Percentiles rank a stretch among this genome's conserved stretches.
These are phyloP conservation scores for Quercus lobata DNA, from an alignment of 331 rosid genomes.

Conservation along the genomic window DNA sequence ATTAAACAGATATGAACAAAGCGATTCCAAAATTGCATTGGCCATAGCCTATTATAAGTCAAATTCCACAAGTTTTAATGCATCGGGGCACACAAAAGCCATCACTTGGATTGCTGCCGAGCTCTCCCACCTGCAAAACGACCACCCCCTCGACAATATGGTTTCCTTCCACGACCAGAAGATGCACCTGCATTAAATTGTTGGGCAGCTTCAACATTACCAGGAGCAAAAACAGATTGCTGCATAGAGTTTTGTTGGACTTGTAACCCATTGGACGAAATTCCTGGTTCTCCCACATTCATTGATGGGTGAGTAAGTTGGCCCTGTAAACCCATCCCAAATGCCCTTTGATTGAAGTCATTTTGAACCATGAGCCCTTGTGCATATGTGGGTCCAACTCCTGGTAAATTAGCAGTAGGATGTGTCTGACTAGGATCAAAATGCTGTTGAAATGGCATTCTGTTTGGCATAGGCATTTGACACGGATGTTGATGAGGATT, in stretches of 20 bases:
- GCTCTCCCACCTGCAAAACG: constrained; percentile 41
- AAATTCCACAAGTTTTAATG: neutral
- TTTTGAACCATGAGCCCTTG: constrained; percentile 49
- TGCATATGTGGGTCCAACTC: constrained; percentile 32
- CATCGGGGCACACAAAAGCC: neutral
- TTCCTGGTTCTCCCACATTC: constrained; percentile 32
- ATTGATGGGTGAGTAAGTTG: constrained; percentile 30
- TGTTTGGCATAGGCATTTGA: constrained; percentile 45
- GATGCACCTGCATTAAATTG: constrained; percentile 43
- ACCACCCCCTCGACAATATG: constrained; percentile 34
- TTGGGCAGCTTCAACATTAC: constrained; percentile 21
- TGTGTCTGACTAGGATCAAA: constrained; percentile 30
- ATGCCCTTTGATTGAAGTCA: constrained; percentile 30
- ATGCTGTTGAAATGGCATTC: constrained; percentile 48
- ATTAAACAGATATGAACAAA: neutral
- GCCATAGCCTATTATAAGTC: neutral
- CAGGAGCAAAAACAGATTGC: constrained; percentile 23
- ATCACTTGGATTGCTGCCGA: constrained; percentile 43
- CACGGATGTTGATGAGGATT: constrained; percentile 33
- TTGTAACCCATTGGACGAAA: constrained; percentile 27
- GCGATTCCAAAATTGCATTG: neutral
- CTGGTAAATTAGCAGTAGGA: constrained; percentile 24
- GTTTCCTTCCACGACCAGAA: constrained; percentile 40
- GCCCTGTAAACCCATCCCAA: constrained; percentile 34
- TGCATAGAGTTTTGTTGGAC: constrained; percentile 26